These are phyloP conservation scores for Leccinum variicolor DNA, from an alignment of 768 basidiomycete genomes.

Conservation along the genomic window DNA sequence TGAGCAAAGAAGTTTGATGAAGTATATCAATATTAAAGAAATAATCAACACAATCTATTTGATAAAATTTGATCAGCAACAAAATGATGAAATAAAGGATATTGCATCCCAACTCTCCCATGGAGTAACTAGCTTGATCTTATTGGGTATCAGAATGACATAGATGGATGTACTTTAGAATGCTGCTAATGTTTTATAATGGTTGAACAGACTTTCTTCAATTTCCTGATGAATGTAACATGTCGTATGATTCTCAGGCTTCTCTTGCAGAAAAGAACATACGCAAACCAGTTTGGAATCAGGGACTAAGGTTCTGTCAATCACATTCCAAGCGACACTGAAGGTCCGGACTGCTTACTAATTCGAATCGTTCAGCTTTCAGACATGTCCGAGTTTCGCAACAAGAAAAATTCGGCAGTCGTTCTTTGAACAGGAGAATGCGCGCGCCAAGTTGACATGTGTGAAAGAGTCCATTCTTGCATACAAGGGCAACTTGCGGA, in stretches of 20 bases:
- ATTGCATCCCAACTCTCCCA: neutral
- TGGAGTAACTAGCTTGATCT: neutral
- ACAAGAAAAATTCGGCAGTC: slow-evolving; percentile 14
- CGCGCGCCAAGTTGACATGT: neutral
- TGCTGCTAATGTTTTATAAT: neutral
- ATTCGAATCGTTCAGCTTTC: neutral
- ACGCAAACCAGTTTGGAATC: no score
- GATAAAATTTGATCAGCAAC: neutral
- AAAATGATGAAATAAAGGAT: neutral
- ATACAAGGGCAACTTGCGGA: slow-evolving; percentile 11
- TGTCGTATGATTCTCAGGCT: slow-evolving; percentile 26
- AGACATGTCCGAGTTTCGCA: slow-evolving; percentile 13
- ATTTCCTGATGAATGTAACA: slow-evolving; percentile 11
- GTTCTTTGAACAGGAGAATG: neutral
- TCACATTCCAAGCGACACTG: slow-evolving; percentile 37
- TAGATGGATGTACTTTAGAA: neutral
- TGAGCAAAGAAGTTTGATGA: neutral
- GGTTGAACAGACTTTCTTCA: neutral
- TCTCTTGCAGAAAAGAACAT: slow-evolving; percentile 31
- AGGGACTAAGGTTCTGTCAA: slow-evolving; percentile 25
- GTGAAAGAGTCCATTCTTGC: slow-evolving; percentile 4
- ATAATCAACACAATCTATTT: neutral
- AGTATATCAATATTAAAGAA: no score
- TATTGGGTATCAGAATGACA: neutral
- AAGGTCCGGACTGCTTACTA: slow-evolving; percentile 22